Base-by-base conservation (phyloP, 2,329 filamentous ascomycete species). In the Domatiomyces globalis region DNA sequence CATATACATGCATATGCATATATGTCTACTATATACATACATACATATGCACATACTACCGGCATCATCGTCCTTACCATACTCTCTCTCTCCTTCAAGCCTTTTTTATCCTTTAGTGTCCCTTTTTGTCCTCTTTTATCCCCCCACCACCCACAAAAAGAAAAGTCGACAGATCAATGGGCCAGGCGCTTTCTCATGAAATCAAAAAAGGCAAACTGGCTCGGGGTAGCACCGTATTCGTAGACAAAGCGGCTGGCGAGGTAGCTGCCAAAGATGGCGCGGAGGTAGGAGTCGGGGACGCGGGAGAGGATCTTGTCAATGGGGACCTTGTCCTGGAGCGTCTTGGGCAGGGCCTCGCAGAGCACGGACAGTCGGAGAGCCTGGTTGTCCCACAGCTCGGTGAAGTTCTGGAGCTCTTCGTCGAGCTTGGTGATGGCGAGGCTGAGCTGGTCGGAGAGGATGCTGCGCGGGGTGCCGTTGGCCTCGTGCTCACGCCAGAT, bases 161-260 rank as follows among this genome's bases (percentile, higher is more conserved):
- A 7, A 15, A 39, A 39, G 33, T 39, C 10, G 8, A 7, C 29
- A 39, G 12, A 39, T 15, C 12, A 39, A 39, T 39, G 2, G 33
- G 15, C 49, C 39, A 58, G 55, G 18, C 58, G 48, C 45, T 56
- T 61, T 44, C 57, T 56, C 58, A 61, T 61, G 42, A 96, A 98
- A 67, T 94, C 87, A 70, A 94, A 98, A 76, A 98, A 98, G 42
- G 90, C 88, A 73, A 98, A 96, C 64, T 95, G 90, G 73, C 84
- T 92, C 4, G 92, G 89, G 59, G 80, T 83, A 66, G 88, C 89
- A 63, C 92, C 92, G 66, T 90, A 92, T 67, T 94, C 81, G 69
- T 98, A 98, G 43, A 98, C 87, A 67, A 98, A 98, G 44, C 92
- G 84, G 64, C 85, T 94, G 47, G 92, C 90, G 60, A 98, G 76